phyloP scores from a whole-genome alignment of 805 yeast genomes.

The Wickerhamiella qilinensis region DNA sequence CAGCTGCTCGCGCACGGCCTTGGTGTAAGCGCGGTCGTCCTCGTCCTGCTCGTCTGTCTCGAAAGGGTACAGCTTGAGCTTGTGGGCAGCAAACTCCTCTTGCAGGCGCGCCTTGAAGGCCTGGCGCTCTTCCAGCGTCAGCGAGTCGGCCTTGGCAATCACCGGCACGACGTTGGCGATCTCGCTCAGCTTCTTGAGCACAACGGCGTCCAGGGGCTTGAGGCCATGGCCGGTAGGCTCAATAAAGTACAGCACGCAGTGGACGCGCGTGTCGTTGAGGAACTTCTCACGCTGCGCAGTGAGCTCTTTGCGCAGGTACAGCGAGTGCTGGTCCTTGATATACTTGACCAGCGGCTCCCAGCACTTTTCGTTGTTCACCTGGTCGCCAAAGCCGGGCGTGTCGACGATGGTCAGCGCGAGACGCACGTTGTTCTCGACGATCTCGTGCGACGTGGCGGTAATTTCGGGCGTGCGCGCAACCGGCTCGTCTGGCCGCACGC shows the following conservation, averaged over 20 bases:
- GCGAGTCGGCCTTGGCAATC: constrained; percentile 83
- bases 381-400: constrained; percentile 98
- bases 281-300: constrained; percentile 81
- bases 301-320: constrained; percentile 79
- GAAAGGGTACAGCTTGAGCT: constrained; percentile 64
- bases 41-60: constrained; percentile 37
- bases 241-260: constrained; percentile 79
- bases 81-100: constrained; percentile 55
- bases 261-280: constrained; percentile 81
- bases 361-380: constrained; percentile 82
- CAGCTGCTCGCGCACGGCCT: constrained; percentile 24
- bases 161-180: constrained; percentile 89
- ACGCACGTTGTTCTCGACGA: constrained; percentile 75
- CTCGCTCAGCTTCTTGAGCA: constrained; percentile 70
- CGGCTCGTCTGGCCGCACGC: constrained; percentile 51
- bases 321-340: constrained; percentile 88
- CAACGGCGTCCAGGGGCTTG: constrained; percentile 65
- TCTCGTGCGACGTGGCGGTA: constrained; percentile 26
- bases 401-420: constrained; percentile 80
- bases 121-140: constrained; percentile 73
- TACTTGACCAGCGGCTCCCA: constrained; percentile 95
- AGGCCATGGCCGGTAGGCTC: constrained; percentile 83
- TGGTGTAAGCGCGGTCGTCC: constrained; percentile 21
- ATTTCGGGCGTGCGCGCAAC: constrained; percentile 78
- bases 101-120: constrained; percentile 59